Percentiles rank a stretch among this genome's conserved stretches.
Conservation (phyloP, 2,329 filamentous ascomycete species). For the Alternaria burnsii region DNA sequence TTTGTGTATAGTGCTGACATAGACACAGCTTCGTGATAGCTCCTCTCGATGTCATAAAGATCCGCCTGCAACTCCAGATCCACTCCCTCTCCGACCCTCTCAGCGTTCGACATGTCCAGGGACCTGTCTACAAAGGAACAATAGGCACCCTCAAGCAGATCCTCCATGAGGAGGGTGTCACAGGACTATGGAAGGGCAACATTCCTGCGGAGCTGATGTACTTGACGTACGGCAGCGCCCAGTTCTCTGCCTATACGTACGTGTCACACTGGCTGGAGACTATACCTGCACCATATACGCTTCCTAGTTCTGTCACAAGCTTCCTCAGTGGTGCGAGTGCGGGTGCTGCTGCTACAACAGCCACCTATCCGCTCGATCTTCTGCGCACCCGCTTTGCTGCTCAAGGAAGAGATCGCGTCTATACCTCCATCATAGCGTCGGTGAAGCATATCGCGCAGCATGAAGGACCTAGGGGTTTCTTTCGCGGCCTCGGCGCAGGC, state of each 20-base stretch:
- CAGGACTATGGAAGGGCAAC: constrained; percentile 95
- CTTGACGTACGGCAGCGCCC: constrained; percentile 84
- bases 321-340: constrained; percentile 86
- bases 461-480: constrained; percentile 84
- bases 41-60: constrained; percentile 97
- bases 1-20: constrained; percentile 9
- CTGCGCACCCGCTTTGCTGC: constrained; percentile 96
- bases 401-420: constrained; percentile 83
- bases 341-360: constrained; percentile 80
- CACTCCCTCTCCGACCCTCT: constrained; percentile 82
- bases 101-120: constrained; percentile 59
- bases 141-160: constrained; percentile 79
- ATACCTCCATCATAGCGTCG: constrained; percentile 73
- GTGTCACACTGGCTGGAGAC: constrained; percentile 72
- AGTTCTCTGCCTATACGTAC: constrained; percentile 88
- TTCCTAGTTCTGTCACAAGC: constrained; percentile 75
- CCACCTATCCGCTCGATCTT: constrained; percentile 92
- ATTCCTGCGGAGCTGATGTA: constrained; percentile 95
- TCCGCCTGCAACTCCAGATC: constrained; percentile 91
- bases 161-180: constrained; percentile 79
- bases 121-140: constrained; percentile 74
- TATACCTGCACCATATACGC: constrained; percentile 53
- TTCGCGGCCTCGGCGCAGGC: constrained; percentile 82
- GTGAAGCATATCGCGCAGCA: constrained; percentile 75
- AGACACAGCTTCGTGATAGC: constrained; percentile 82